Conservation (phyloP, 2,329 filamentous ascomycete species). For the Aspergillus carbonarius region DNA sequence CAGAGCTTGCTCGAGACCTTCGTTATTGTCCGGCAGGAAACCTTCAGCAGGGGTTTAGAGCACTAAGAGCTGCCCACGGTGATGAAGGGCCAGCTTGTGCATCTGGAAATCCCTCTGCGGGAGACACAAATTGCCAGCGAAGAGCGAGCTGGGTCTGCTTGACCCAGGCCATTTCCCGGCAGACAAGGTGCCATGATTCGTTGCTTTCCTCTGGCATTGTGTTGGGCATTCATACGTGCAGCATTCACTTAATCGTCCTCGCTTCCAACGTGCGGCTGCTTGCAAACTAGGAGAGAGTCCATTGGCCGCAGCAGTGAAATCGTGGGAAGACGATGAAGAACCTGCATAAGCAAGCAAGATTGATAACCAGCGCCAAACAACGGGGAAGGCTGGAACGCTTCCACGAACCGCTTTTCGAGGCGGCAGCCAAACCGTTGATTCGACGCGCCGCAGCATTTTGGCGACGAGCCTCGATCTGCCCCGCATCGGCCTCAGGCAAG, state of each 20-base stretch:
- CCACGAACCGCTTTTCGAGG: constrained; percentile 11
- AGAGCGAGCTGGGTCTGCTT: constrained; percentile 19
- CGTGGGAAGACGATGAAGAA: constrained; percentile 3
- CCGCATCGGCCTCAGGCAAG: constrained; percentile 18
- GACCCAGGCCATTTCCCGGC: constrained; percentile 14
- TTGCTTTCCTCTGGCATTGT: constrained; percentile 31
- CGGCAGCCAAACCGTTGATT: constrained; percentile 15
- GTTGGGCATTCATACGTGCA: constrained; percentile 46
- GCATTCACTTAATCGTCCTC: constrained; percentile 10
- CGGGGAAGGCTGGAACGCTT: constrained; percentile 13
- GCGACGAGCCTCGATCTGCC: constrained; percentile 24
- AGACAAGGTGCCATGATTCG: constrained; percentile 30
- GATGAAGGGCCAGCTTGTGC: neutral
- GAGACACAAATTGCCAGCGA: constrained; percentile 26
- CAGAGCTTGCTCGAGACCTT: constrained; percentile 9
- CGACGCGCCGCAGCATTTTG: constrained; percentile 11
- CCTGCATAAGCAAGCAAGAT: constrained; percentile 21
- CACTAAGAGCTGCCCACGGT: neutral
- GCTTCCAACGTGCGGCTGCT: constrained; percentile 23
- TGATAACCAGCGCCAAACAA: constrained; percentile 16
- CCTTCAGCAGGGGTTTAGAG: constrained; percentile 2
- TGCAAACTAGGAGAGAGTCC: constrained; percentile 6
- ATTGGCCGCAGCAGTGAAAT: neutral
- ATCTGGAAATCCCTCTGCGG: constrained; percentile 18
- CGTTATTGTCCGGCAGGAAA: neutral